A percentile compares a stretch with the other conserved stretches of the same genome.
These are phyloP conservation scores for Leptographium flavum DNA, from an alignment of 2,329 filamentous ascomycete genomes.

Conservation along the genomic window DNA sequence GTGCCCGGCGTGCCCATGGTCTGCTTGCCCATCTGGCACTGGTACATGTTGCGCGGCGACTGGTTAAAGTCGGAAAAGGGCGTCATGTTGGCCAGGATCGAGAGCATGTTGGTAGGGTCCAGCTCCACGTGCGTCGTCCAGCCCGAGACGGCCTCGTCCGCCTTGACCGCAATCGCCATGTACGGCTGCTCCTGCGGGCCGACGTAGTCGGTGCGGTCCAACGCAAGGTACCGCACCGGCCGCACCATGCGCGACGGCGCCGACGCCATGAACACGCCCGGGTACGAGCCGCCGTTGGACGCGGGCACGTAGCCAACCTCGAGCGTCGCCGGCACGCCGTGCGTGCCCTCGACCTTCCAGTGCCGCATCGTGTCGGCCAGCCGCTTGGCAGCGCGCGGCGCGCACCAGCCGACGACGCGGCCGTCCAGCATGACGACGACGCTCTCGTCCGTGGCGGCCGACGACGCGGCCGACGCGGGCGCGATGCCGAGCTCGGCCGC, in stretches of 20 bases:
- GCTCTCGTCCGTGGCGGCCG: slow-evolving; percentile 67
- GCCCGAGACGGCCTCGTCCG: slow-evolving; percentile 74
- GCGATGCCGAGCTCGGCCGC: slow-evolving; percentile 69
- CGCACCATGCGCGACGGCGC: slow-evolving; percentile 75
- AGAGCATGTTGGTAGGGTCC: slow-evolving; percentile 90
- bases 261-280: slow-evolving; percentile 87
- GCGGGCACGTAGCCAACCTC: slow-evolving; percentile 87
- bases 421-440: slow-evolving; percentile 87
- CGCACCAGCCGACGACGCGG: slow-evolving; percentile 78
- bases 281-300: slow-evolving; percentile 86
- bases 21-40: slow-evolving; percentile 99
- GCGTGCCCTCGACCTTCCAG: slow-evolving; percentile 86
- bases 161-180: slow-evolving; percentile 93
- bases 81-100: slow-evolving; percentile 95
- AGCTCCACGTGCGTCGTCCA: slow-evolving; percentile 89
- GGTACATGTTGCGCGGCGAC: slow-evolving; percentile 97
- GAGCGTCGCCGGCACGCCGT: slow-evolving; percentile 66
- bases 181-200: slow-evolving; percentile 94
- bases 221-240: slow-evolving; percentile 80
- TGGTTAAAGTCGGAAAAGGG: slow-evolving; percentile 99
- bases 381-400: slow-evolving; percentile 64
- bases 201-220: slow-evolving; percentile 75
- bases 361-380: slow-evolving; percentile 80
- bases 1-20: slow-evolving; percentile 95
- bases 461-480: slow-evolving; percentile 61